Percentiles rank a stretch among this genome's conserved stretches.
Evolutionary conservation across 176 grass and related monocot species (phyloP).

Genomic region (Phragmites australis): DNA sequence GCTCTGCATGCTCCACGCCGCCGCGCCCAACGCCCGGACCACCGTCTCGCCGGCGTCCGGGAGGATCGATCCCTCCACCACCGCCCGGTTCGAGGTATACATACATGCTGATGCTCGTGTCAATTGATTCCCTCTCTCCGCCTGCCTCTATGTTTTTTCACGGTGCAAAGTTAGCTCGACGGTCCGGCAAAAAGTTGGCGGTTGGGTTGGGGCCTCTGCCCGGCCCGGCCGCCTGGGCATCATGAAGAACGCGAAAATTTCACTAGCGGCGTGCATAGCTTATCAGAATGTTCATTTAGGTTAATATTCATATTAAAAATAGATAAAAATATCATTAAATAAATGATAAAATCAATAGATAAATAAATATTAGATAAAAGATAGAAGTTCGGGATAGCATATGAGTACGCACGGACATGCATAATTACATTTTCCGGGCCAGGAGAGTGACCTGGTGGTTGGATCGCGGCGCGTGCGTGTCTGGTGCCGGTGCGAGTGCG

Average conservation of each 20-base stretch:
- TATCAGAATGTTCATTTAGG: no score
- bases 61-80: constrained; percentile 32
- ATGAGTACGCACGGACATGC: no score
- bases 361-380: no score
- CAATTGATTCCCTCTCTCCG: background rate
- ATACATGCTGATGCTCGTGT: background rate
- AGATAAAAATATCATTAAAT: no score
- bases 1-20: constrained; percentile 75
- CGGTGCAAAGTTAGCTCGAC: background rate
- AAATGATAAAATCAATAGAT: no score
- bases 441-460: no score
- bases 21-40: constrained; percentile 30
- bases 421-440: no score
- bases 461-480: background rate
- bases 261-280: no score
- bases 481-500: background rate
- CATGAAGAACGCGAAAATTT: constrained; percentile 22
- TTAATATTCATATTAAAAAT: no score
- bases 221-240: constrained; percentile 22
- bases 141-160: no score
- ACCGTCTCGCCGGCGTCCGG: constrained; percentile 32
- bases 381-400: no score
- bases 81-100: constrained; percentile 62
- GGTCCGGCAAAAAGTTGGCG: background rate
- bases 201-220: background rate